Evolutionary conservation across 2,329 filamentous ascomycete species (phyloP), one percentile per base, ranked within the genome.

Genomic region (Diplodia intermedia): DNA sequence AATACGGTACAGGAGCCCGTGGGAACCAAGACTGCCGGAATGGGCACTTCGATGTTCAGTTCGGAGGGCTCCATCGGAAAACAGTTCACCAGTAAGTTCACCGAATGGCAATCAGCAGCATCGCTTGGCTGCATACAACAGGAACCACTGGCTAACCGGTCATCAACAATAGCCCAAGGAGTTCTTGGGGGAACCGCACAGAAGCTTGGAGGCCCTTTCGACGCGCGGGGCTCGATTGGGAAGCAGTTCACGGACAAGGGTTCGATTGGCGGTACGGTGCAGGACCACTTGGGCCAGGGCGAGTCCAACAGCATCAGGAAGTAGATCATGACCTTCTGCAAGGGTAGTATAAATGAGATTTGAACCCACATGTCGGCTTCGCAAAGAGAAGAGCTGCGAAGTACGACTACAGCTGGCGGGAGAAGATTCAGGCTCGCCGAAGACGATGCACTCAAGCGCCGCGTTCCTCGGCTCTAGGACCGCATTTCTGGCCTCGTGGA

Each of bases 161-260:
- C 31, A n/a, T 9, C 9, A 18, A 47, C 4, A 9, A 11, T 20
- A 65, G 62, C 75, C 9, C 73, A 78, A 14, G 78, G 78, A 4
- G 70, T 73, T 1, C 73, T 80, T n/a, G 79, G 79, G 7, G 74
- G 77, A 4, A 73, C 73, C 1, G 79, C 73, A 7, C 73, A 80
- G 69, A 77, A 77, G 69, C 63, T 81, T 23, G 79, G 79, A 11
- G 79, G 79, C 1, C 78, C 78, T 1, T 74, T 81, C 26, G 73
- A 75, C 36, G 74, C 73, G 36, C 63, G 77, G 29, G 79, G 79
- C 3, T 69, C 71, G 9, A 76, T 81, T 65, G 79, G 79, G 18
- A 77, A 80, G 69, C 75, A 79, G n/a, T 80, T 80, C 71, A 79
- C 75, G 33, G 70, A 71, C 3, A 72, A 75, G 50, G 79, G 79